Evolutionary conservation across 164 flowering plant genomes (phyloP), one percentile per base, ranked within the genome.

Genomic region (Magnolia officinalis): DNA sequence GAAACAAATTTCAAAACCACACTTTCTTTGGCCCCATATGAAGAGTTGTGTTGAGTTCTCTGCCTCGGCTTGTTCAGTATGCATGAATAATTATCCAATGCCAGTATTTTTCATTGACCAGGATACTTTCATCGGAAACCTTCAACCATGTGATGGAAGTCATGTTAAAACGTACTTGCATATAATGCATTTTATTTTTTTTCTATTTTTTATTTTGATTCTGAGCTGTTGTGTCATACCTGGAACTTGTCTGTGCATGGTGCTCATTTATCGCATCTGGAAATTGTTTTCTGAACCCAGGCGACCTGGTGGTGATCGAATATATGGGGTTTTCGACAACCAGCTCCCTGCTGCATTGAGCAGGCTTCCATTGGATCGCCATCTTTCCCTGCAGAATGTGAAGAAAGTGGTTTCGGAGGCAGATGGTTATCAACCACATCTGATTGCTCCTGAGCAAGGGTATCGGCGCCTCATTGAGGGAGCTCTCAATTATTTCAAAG

Each of bases 381-480:
- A 93, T n/a, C 94, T 93, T 71, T 83, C 97, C 8, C 82, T 90
- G 89, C 96, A 91, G 23, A 91, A 91, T 83, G 92, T 93, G 14
- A 77, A 86, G 71, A 93, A 93, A 78, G 80, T 93, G 37, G 90
- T 92, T 6, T 89, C 92, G 67, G 94, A 92, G 86, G 97, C 97
- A 70, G 97, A 92, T 91, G 97, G 97, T 63, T 92, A 91, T 85
- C 97, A 92, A 74, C 97, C 97, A 14, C 97, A 92, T 87, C 77
- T 92, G 21, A 92, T 92, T 77, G 96, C 96, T 75, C 96, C 96
- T 63, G 96, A 92, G 75, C 93, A 90, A 77, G 97, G 97, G 52
- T 92, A 90, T 78, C 86, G 94, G 19, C 91, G 91, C 20, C 89
- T 90, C 63, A 88, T 91, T 80, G 95, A 91, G 74, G 86, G 92